phyloP scores from a whole-genome alignment of 192 early-diverging fungal species.

The Umbelopsis sp. region DNA sequence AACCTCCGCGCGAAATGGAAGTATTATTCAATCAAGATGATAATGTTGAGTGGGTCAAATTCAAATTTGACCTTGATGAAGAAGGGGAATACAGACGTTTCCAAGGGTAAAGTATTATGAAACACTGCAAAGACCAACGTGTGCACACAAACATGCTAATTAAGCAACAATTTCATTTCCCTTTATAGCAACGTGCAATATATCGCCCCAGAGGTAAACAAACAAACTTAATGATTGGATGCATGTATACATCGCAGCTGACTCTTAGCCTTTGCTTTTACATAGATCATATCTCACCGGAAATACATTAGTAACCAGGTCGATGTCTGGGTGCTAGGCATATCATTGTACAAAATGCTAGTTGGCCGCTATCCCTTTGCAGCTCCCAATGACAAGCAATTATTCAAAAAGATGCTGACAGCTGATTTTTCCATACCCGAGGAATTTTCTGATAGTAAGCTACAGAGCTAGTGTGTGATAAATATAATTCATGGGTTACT shows the following conservation, averaged over 20 bases:
- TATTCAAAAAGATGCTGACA: conserved; percentile 39
- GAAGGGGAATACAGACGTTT: conserved; percentile 16
- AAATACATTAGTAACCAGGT: conserved; percentile 18
- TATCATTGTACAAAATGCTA: conserved; percentile 81
- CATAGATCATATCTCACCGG: conserved; percentile 10
- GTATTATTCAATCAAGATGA: conserved; percentile 32
- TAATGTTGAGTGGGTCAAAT: conserved; percentile 26
- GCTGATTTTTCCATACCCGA: conserved; percentile 31
- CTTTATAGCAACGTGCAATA: conserved; percentile 12
- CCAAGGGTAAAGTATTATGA: conserved; percentile 1
- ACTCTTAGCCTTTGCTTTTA: neutral
- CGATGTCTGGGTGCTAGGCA: conserved; percentile 92
- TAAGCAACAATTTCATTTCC: neutral
- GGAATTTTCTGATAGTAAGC: conserved; percentile 31
- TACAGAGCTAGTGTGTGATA: neutral
- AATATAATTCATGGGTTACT: neutral
- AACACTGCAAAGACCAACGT: neutral
- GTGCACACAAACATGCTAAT: neutral
- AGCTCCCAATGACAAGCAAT: conserved; percentile 37
- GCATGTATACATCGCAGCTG: too few species aligned
- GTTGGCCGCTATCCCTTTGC: conserved; percentile 51
- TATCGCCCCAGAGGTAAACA: conserved; percentile 14
- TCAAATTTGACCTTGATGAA: conserved; percentile 7
- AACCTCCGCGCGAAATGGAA: conserved; percentile 27
- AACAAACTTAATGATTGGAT: too few species aligned